Conservation (phyloP, 305 asterid species). For the Caryopteris hybrid region DNA sequence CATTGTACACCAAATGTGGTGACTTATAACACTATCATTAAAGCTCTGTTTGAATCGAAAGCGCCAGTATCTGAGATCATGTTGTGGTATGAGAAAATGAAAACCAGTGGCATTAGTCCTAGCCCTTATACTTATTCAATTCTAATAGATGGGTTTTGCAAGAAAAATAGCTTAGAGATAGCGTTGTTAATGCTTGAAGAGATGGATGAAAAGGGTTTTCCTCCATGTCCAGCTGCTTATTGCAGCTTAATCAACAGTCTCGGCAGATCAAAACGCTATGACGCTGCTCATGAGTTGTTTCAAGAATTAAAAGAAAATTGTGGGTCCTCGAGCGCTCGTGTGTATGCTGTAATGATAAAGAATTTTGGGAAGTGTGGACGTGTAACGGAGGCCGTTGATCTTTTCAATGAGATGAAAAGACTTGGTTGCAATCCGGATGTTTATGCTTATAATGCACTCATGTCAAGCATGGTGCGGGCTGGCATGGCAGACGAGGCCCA, state of each 20-base stretch:
- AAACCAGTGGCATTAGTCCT: constrained; percentile 52
- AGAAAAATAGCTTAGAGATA: constrained; percentile 68
- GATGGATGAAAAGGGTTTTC: constrained; percentile 95
- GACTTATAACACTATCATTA: constrained; percentile 81
- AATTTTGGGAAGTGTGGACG: constrained; percentile 85
- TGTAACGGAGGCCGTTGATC: constrained; percentile 61
- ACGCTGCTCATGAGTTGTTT: constrained; percentile 81
- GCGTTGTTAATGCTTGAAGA: constrained; percentile 81
- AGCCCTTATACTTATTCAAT: constrained; percentile 82
- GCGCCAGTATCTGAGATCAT: constrained; percentile 54
- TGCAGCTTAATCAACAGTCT: constrained; percentile 90
- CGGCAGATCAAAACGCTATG: constrained; percentile 74
- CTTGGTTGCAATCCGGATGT: constrained; percentile 75
- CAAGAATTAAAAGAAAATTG: constrained; percentile 85
- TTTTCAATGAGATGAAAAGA: constrained; percentile 72
- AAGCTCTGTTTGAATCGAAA: constrained; percentile 62
- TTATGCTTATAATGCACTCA: constrained; percentile 85
- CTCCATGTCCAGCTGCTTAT: constrained; percentile 97
- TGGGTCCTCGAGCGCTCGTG: constrained; percentile 83
- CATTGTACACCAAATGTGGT: constrained; percentile 73
- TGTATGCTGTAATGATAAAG: constrained; percentile 96
- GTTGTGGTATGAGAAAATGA: constrained; percentile 79
- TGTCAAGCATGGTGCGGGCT: constrained; percentile 91
- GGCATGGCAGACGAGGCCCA: constrained; percentile 75
- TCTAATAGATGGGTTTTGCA: constrained; percentile 88